Evolutionary conservation across 139 green algal genomes (phyloP), one percentile per base, ranked within the genome.

Genomic region (Volvox reticuliferus): DNA sequence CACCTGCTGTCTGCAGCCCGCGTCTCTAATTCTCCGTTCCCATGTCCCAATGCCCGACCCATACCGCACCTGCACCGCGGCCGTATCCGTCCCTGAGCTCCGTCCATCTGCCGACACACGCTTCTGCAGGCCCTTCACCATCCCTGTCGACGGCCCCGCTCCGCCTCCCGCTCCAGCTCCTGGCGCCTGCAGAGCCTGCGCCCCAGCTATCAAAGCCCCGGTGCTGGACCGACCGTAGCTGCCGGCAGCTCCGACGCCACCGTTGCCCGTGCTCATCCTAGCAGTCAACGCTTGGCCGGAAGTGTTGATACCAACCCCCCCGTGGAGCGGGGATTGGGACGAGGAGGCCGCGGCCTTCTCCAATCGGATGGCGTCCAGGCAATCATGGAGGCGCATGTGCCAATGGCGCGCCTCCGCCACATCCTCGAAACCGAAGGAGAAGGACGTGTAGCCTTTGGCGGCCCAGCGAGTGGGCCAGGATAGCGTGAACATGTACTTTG

Each of bases 401-500:
- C 91, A 93, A 62, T 69, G 35, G 50, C 87, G 91, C 26, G 91
- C 91, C 80, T 86, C 79, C 62, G 81, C 68, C 9, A 78, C 2
- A 26, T 26, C 67, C 2, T 30, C n/a, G 71, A 93, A 94, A 16
- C 94, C 93, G 18, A 96, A 89, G 28, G 75, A 88, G 82, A 95
- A 93, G 71, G 89, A 93, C 35, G 88, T 92, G 73, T 95, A 95
- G 32, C 93, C 94, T 62, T 93, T 93, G 79, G 90, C 90, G 12
- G 90, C 73, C 93, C 93, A 96, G 62, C 87, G 91, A 24, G 79
- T 89, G 12, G 94, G 94, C 94, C 94, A 96, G 21, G 75, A 22
- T 0, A 96, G 61, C 0, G 86, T 91, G 50, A 96, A 91, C 62
- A 88, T 90, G 93, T 88, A 96, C 94, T 95, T 68, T 22, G 28